These are phyloP conservation scores for Parathielavia hyrcaniae DNA, from an alignment of 495 filamentous ascomycete species.

Conservation along the genomic window DNA sequence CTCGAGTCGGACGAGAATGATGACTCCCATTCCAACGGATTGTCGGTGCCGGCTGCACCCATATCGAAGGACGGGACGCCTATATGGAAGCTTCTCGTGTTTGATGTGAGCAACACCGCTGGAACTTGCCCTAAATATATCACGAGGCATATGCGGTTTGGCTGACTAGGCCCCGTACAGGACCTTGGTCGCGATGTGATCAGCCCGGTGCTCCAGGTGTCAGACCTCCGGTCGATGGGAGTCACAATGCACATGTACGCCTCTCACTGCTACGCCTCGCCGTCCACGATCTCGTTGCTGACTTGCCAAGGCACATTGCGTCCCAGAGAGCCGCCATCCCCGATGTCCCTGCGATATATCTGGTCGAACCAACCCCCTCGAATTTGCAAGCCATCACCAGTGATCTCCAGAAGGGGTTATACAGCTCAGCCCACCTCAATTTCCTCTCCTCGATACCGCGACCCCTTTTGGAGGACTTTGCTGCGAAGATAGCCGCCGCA, in stretches of 20 bases:
- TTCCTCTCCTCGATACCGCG: slow-evolving; percentile 92
- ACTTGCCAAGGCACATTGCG: slow-evolving; percentile 56
- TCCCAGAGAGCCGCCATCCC: slow-evolving; percentile 83
- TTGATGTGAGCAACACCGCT: slow-evolving; percentile 25
- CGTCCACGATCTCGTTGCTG: background rate
- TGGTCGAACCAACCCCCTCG: slow-evolving; percentile 77
- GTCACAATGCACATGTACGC: slow-evolving; percentile 86
- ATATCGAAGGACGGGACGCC: slow-evolving; percentile 85
- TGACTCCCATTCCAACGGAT: slow-evolving; percentile 54
- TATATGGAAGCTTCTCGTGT: slow-evolving; percentile 48
- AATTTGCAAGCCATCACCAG: slow-evolving; percentile 80
- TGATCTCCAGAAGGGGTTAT: slow-evolving; percentile 80
- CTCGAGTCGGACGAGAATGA: slow-evolving; percentile 49
- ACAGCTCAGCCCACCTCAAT: slow-evolving; percentile 93
- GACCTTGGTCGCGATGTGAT: slow-evolving; percentile 65
- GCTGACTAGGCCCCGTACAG: slow-evolving; percentile 23
- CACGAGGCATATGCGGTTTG: background rate
- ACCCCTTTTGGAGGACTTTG: slow-evolving; percentile 92
- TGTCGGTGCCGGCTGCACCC: slow-evolving; percentile 64
- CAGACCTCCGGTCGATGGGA: slow-evolving; percentile 84
- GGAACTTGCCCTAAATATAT: background rate
- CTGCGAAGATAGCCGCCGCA: slow-evolving; percentile 72
- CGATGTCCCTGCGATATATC: slow-evolving; percentile 92
- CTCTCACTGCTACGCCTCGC: background rate
- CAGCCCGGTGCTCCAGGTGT: slow-evolving; percentile 89